Evolutionary conservation across 1,139 yeast species (phyloP), one percentile per base, ranked within the genome.

Genomic region (Saccharomyces hybrid): DNA sequence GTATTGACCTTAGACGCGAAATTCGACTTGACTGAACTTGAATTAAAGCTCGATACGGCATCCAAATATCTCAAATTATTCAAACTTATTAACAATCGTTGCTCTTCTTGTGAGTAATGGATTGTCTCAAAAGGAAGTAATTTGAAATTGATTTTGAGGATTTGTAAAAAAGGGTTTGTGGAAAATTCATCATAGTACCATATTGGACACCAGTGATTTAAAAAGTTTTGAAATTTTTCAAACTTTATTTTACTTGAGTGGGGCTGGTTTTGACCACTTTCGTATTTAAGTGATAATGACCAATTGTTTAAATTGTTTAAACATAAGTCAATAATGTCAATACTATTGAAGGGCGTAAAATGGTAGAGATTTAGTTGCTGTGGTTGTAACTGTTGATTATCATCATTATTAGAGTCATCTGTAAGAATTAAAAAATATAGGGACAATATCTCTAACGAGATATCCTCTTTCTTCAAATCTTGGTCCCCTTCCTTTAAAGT

Each of bases 401-500:
- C 44, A 38, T 55, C 55, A 16, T 54, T 29, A 38, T 54, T 55
- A 16, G 58, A 52, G 11, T 52, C 50, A 50, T 63, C 59, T 5
- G 60, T 54, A 29, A 66, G 49, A 26, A 66, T 44, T 23, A 67
- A 54, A 51, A 62, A 66, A 55, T 67, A 68, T 11, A 67, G 57
- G 8, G 68, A 62, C 31, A 68, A 52, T 13, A 68, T 65, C 51
- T 68, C 70, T 42, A 57, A 65, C 3, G 69, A 60, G 7, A 58
- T 49, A 32, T 63, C 66, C 49, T 61, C 66, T 11, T 54, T 49
- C 9, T 52, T 42, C 11, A 51, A 19, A 14, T 28, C 29, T 29
- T 46, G 34, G 14, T 29, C 32, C 6, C 41, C 34, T 29, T 42
- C 23, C 16, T 44, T 38, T 16, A 19, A 16, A 9, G 44, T 38